Evolutionary conservation across 2,329 filamentous ascomycete species (phyloP), one percentile per base, ranked within the genome.

Genomic region (Rhinocladiella similis): DNA sequence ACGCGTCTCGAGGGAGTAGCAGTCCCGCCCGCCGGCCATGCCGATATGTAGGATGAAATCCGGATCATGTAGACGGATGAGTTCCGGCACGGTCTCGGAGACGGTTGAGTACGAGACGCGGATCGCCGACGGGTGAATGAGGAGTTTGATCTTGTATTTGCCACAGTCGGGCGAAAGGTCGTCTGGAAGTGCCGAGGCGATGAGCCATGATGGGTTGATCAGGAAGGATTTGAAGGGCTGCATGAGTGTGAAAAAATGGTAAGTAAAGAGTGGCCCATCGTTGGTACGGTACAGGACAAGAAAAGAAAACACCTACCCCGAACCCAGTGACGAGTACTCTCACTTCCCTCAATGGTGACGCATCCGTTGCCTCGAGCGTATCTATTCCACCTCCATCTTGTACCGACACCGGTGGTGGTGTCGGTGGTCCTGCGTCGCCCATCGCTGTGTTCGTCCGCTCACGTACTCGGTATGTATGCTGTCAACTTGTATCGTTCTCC

Each of bases 201-300:
- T 92, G 68, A 92, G 83, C 81, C 84, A 92, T 2, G 90, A 91
- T 7, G 91, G 90, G 69, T 96, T 96, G 57, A 86, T 75, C 25
- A 85, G 83, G 67, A 86, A 86, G 43, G 86, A 78, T 65, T 87
- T 85, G 72, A 95, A 96, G 1, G 91, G 87, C 89, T 93, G n/a
- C n/a, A n/a, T n/a, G n/a, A n/a, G n/a, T n/a, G n/a, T n/a, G n/a
- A n/a, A n/a, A n/a, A n/a, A n/a, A n/a, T n/a, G n/a, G n/a, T n/a
- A n/a, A n/a, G n/a, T n/a, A n/a, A n/a, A n/a, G n/a, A n/a, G n/a
- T n/a, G n/a, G n/a, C n/a, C n/a, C n/a, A n/a, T n/a, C n/a, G n/a
- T n/a, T n/a, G n/a, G n/a, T n/a, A n/a, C n/a, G n/a, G n/a, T n/a
- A n/a, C 6, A 35, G 22, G 38, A 16, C 45, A 50, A 10, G 25